Evolutionary conservation across 2,329 filamentous ascomycete species (phyloP), one percentile per base, ranked within the genome.

Genomic region (Pestalotiopsis fici): DNA sequence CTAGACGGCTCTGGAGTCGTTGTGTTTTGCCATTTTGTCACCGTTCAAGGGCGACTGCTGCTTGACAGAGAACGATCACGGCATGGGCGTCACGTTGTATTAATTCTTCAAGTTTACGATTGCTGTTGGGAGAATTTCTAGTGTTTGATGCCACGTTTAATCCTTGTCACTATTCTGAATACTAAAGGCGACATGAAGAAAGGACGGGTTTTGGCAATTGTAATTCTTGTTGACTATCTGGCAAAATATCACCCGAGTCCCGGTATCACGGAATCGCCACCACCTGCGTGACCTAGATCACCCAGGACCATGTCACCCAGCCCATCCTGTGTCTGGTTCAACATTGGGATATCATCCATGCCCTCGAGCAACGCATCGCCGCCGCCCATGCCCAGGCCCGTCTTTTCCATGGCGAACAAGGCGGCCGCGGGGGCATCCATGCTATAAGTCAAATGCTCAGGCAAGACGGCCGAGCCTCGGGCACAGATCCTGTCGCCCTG

Each of bases 371-470:
- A 61, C 2, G 73, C 73, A 37, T 74, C 73, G 3, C 65, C 62
- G 50, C 72, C 72, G 55, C 72, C 73, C 59, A 74, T 39, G 3
- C 73, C 73, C n/a, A 74, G 66, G 9, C 64, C 68, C 31, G 73
- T 75, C 68, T 68, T 68, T 61, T 74, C 69, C 31, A 72, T 67
- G 11, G 75, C 70, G 56, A 75, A 77, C 6, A 69, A 59, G 1
- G 76, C 74, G 2, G 75, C 75, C 13, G 68, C 62, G 1, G 31
- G 65, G 0, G 71, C 72, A 31, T 78, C 69, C 47, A 31, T 31
- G 1, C 65, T 68, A 43, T 78, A 77, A 0, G 71, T 74, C 65
- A 77, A 65, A 67, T 78, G 77, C 18, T 71, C 61, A 3, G 67
- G 61, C 18, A 69, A 66, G 18, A 78, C 71, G 11, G 72, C 59